A percentile compares a stretch with the other conserved stretches of the same genome.
Conservation (phyloP, 768 basidiomycete species). For the Hortiboletus campestris region DNA sequence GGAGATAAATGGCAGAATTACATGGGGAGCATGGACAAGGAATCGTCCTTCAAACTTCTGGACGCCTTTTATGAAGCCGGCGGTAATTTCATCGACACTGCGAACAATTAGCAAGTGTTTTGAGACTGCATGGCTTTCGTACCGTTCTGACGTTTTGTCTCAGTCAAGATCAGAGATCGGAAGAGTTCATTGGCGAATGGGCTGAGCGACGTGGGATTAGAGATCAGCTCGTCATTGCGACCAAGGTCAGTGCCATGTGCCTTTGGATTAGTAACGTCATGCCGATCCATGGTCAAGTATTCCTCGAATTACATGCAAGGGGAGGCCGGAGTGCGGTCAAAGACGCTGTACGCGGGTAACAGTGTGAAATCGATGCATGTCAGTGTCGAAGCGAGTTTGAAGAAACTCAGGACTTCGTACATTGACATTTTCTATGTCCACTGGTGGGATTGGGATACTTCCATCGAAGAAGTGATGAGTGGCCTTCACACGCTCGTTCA, state of each 20-base stretch:
- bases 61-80: slow-evolving; percentile 44
- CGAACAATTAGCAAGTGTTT: slow-evolving; percentile 41
- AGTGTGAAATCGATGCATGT: slow-evolving; percentile 34
- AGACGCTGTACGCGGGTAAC: slow-evolving; percentile 38
- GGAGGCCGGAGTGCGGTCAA: slow-evolving; percentile 16
- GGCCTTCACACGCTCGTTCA: slow-evolving; percentile 42
- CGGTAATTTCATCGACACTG: slow-evolving; percentile 51
- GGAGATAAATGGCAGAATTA: slow-evolving; percentile 37
- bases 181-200: slow-evolving; percentile 54
- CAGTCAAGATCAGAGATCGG: slow-evolving; percentile 55
- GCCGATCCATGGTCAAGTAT: slow-evolving; percentile 14
- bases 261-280: not conserved
- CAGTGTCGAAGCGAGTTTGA: slow-evolving; percentile 36
- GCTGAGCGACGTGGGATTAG: slow-evolving; percentile 40
- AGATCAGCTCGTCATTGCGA: slow-evolving; percentile 49
- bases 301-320: slow-evolving; percentile 18
- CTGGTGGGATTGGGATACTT: slow-evolving; percentile 49
- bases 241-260: slow-evolving; percentile 32
- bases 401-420: slow-evolving; percentile 57
- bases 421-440: slow-evolving; percentile 59
- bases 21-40: slow-evolving; percentile 42
- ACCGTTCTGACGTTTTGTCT: not conserved
- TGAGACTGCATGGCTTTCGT: not conserved
- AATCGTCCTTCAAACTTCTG: slow-evolving; percentile 43
- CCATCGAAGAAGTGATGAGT: slow-evolving; percentile 47